A percentile compares a stretch with the other conserved stretches of the same genome.
Conservation (phyloP, 2,329 filamentous ascomycete species). For the Diaporthe vexans region DNA sequence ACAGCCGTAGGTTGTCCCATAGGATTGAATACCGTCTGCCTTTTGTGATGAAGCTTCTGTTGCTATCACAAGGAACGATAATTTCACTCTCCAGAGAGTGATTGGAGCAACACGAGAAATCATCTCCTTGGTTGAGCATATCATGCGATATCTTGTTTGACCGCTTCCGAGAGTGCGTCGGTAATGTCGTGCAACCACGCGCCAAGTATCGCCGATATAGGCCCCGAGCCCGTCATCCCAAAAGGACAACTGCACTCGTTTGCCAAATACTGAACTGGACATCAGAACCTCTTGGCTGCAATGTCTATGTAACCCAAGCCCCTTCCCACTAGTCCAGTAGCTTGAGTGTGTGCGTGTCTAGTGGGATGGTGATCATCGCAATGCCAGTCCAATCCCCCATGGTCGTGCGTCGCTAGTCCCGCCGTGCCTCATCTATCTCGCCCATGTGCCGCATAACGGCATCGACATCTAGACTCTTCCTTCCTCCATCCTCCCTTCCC, state of each 20-base stretch:
- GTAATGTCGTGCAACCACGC: background rate
- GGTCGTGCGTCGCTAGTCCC: constrained; percentile 24
- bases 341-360: background rate
- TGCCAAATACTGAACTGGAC: background rate
- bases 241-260: background rate
- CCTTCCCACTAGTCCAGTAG: background rate
- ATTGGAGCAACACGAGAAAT: background rate
- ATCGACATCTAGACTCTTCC: background rate
- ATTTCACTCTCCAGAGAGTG: background rate
- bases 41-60: background rate
- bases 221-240: background rate
- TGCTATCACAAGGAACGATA: background rate
- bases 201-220: background rate
- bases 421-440: constrained; percentile 23
- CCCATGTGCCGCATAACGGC: background rate
- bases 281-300: background rate
- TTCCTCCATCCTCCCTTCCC: background rate
- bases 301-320: background rate
- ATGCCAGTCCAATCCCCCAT: background rate
- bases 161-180: background rate
- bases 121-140: background rate
- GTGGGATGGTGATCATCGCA: background rate
- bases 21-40: too few relatives aligned
- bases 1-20: background rate
- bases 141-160: background rate